Conservation (phyloP, 495 filamentous ascomycete genomes). For the Aspergillus sclerotiicarbonarius region DNA sequence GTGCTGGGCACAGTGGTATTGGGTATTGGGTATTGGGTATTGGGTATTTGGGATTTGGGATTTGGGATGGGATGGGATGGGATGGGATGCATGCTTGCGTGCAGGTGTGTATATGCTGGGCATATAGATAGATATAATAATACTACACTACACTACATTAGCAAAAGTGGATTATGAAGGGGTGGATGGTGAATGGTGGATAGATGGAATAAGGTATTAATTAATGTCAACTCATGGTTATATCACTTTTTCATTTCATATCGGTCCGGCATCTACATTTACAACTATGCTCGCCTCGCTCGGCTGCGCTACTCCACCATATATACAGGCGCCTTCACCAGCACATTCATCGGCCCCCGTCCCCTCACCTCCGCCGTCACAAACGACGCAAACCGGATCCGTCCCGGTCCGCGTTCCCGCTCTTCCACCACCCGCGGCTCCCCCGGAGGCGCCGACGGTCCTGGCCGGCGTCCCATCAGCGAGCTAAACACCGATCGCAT, state of each 20-base stretch:
- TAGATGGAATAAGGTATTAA: too few relatives aligned
- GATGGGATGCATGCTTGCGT: background rate
- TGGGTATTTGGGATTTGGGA: too few relatives aligned
- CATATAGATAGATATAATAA: background rate
- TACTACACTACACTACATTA: background rate
- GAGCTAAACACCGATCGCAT: constrained; percentile 47
- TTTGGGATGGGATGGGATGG: background rate
- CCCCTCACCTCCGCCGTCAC: constrained; percentile 78
- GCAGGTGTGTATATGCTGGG: background rate
- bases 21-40: too few relatives aligned
- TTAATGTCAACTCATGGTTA: too few relatives aligned
- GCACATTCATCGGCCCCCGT: constrained; percentile 60
- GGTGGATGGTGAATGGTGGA: too few relatives aligned
- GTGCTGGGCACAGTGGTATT: too few relatives aligned
- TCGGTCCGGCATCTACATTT: too few relatives aligned
- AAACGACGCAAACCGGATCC: constrained; percentile 80
- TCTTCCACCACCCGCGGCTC: constrained; percentile 3
- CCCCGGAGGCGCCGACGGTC: constrained; percentile 12
- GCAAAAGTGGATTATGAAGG: background rate
- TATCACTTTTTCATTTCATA: too few relatives aligned
- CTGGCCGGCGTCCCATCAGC: constrained; percentile 43
- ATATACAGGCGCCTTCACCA: constrained; percentile 93
- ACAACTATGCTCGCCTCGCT: background rate
- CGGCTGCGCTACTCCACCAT: constrained; percentile 39
- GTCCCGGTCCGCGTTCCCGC: constrained; percentile 21